Evolutionary conservation across 164 flowering plant genomes (phyloP).

Genomic region (Cinnamomum chago): DNA sequence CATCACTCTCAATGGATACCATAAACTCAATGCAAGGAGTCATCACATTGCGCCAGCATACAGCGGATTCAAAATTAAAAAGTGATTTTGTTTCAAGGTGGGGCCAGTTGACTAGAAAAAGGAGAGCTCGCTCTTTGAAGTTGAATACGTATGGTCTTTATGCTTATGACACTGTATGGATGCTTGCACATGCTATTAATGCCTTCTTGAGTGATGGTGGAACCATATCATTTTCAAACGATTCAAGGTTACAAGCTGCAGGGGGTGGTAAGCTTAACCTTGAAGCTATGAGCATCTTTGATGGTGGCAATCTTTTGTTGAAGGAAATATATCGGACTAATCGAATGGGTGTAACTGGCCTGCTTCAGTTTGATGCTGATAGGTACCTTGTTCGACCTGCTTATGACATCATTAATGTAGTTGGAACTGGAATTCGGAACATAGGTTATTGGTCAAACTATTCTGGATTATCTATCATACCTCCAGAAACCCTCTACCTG

Average conservation of each 20-base stretch:
- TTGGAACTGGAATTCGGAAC: conserved; percentile 56
- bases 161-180: conserved; percentile 85
- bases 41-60: conserved; percentile 65
- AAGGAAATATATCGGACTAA: conserved; percentile 36
- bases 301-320: conserved; percentile 45
- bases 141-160: conserved; percentile 61
- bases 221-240: conserved; percentile 60
- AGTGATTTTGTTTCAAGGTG: conserved; percentile 58
- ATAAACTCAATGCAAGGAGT: conserved; percentile 74
- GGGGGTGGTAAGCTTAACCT: conserved; percentile 40
- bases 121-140: conserved; percentile 40
- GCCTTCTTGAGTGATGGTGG: conserved; percentile 65
- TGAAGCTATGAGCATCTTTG: conserved; percentile 58
- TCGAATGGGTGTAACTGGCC: conserved; percentile 58
- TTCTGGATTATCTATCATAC: conserved; percentile 55
- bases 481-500: conserved; percentile 61
- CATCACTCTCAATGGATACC: conserved; percentile 33
- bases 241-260: conserved; percentile 35
- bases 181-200: conserved; percentile 73
- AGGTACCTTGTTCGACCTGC: conserved; percentile 51
- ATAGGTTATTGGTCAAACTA: conserved; percentile 81
- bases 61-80: conserved; percentile 60
- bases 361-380: conserved; percentile 43
- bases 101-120: conserved; percentile 40
- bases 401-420: conserved; percentile 67